A percentile compares a stretch with the other conserved stretches of the same genome.
These are phyloP conservation scores for Ophiocytium majus DNA, from an alignment of 352 stramenopile species.

Conservation along the genomic window DNA sequence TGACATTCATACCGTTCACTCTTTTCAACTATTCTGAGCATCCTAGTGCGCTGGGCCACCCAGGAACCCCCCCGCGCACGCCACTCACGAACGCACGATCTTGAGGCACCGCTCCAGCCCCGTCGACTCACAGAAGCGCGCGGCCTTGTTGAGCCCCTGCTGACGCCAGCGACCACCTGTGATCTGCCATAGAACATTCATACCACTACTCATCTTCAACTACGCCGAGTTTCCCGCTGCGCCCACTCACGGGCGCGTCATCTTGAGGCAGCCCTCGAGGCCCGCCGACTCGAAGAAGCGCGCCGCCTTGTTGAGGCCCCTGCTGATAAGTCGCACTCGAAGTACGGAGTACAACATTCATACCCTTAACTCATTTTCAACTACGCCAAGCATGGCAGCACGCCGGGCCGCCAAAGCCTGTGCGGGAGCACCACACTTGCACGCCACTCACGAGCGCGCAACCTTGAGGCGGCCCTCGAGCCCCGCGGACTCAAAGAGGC, in stretches of 20 bases:
- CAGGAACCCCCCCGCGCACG: not conserved
- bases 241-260: conserved; percentile 29
- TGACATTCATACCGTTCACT: not conserved
- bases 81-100: too few species aligned
- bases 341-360: too few species aligned
- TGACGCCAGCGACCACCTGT: too few species aligned
- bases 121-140: too few species aligned
- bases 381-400: too few species aligned
- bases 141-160: conserved; percentile 77
- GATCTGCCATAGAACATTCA: too few species aligned
- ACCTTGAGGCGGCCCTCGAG: conserved; percentile 58
- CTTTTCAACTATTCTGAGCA: not conserved
- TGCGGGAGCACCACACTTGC: too few species aligned
- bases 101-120: too few species aligned
- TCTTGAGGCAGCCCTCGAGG: conserved; percentile 58
- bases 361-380: too few species aligned
- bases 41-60: not conserved
- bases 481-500: conserved; percentile 84
- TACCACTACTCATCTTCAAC: not conserved
- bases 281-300: conserved; percentile 87
- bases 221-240: not conserved
- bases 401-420: too few species aligned
- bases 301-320: conserved; percentile 78
- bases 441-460: conserved; percentile 27
- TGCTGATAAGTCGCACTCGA: too few species aligned